A percentile compares a stretch with the other conserved stretches of the same genome.
These are phyloP conservation scores for Cyphellophora europaea DNA, from an alignment of 2,329 filamentous ascomycete genomes.

Conservation along the genomic window DNA sequence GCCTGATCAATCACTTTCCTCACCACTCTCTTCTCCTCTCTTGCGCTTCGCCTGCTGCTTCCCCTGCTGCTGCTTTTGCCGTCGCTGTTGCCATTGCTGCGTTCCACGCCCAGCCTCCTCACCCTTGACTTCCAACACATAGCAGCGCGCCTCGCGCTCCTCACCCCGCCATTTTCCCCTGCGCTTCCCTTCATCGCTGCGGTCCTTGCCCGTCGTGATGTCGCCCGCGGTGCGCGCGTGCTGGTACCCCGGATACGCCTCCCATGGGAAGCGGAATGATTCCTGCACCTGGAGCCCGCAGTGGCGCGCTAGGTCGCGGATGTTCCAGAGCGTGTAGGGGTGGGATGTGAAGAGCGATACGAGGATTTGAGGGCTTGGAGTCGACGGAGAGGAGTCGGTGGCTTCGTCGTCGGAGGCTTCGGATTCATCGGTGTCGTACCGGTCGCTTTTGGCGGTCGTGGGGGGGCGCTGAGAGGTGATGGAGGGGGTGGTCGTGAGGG, in stretches of 20 bases:
- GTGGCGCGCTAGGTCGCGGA: constrained; percentile 76
- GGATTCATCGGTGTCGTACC: neutral
- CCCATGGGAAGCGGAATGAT: constrained; percentile 39
- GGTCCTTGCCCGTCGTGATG: constrained; percentile 28
- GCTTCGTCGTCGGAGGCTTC: constrained; percentile 7
- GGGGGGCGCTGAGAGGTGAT: constrained; percentile 17
- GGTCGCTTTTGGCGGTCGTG: constrained; percentile 14
- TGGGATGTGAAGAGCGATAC: constrained; percentile 88
- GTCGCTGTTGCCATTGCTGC: no score
- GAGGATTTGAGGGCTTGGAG: constrained; percentile 44
- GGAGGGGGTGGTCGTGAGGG: constrained; percentile 16
- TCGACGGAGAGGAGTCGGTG: neutral
- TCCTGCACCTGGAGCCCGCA: constrained; percentile 35
- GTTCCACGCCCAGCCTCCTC: no score
- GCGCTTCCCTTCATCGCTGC: constrained; percentile 14
- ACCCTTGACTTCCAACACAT: constrained; percentile 40
- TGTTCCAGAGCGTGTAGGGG: constrained; percentile 93
- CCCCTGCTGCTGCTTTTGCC: no score
- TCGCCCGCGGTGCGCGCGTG: constrained; percentile 38
- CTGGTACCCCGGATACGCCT: constrained; percentile 36
- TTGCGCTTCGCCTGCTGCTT: no score
- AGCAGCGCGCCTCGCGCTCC: constrained; percentile 36
- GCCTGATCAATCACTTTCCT: no score
- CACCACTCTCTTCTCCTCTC: no score
- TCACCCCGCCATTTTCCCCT: constrained; percentile 38